These are phyloP conservation scores for Chlorella sp. DNA, from an alignment of 139 green algal genomes.

Conservation along the genomic window DNA sequence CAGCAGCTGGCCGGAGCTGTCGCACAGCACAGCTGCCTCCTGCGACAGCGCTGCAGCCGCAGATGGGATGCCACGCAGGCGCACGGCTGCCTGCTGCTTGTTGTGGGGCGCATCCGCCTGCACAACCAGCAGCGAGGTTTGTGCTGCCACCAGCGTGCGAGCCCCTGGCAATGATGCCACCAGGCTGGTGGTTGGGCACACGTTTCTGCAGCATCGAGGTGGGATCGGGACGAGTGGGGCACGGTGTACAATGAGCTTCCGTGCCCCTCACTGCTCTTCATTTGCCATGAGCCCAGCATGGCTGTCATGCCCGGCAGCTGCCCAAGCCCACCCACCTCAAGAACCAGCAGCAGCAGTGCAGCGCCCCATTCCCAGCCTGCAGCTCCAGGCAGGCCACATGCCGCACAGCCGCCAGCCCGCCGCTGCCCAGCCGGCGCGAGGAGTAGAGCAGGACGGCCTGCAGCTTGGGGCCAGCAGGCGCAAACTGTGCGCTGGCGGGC, in stretches of 20 bases:
- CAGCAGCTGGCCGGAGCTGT: background rate
- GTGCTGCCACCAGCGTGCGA: background rate
- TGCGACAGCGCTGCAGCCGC: background rate
- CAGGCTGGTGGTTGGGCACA: slow-evolving; percentile 12
- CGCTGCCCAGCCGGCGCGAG: slow-evolving; percentile 4
- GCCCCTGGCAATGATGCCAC: background rate
- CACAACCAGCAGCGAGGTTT: slow-evolving; percentile 2
- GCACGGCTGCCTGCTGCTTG: background rate
- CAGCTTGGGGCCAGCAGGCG: background rate
- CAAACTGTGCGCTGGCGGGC: background rate
- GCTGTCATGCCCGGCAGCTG: too few species aligned
- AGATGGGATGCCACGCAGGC: background rate
- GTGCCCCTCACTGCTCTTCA: too few species aligned
- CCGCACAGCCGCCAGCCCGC: background rate
- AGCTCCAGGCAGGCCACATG: slow-evolving; percentile 28
- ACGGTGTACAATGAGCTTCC: too few species aligned
- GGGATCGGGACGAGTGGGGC: too few species aligned
- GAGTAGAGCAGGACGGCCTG: background rate
- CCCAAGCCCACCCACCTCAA: background rate
- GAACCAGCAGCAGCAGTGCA: slow-evolving; percentile 23
- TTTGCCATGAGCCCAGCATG: too few species aligned
- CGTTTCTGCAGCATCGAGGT: slow-evolving; percentile 17
- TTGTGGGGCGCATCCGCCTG: background rate
- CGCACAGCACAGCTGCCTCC: background rate
- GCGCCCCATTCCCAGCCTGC: background rate